A percentile compares a stretch with the other conserved stretches of the same genome.
These are phyloP conservation scores for Pleurotus citrinopileatus DNA, from an alignment of 768 basidiomycete genomes.

Conservation along the genomic window DNA sequence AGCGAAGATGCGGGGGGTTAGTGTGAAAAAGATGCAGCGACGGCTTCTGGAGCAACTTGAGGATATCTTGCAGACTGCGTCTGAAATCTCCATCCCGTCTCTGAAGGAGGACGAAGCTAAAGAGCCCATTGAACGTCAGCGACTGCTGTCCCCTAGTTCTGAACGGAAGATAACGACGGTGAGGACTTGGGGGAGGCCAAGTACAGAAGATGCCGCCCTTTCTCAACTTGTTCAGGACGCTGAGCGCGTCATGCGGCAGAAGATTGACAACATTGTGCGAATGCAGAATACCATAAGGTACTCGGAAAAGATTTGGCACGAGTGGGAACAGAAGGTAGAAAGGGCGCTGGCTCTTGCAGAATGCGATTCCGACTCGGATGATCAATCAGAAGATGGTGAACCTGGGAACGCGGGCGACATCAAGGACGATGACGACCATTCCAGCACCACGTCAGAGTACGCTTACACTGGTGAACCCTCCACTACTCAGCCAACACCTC, in stretches of 20 bases:
- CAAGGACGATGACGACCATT: conserved; percentile 45
- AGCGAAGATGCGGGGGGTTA: conserved; percentile 74
- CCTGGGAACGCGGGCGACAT: conserved; percentile 37
- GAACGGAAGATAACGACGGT: conserved; percentile 85
- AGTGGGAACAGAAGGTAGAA: conserved; percentile 92
- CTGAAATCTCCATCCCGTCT: conserved; percentile 82
- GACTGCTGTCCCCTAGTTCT: conserved; percentile 84
- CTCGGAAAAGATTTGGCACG: conserved; percentile 93
- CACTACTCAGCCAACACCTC: conserved; percentile 65
- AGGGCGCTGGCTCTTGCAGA: conserved; percentile 56
- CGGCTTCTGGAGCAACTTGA: conserved; percentile 83
- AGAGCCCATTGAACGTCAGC: conserved; percentile 90
- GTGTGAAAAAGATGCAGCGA: conserved; percentile 79
- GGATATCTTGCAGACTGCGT: conserved; percentile 76
- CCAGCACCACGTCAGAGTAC: conserved; percentile 66
- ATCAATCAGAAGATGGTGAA: conserved; percentile 37
- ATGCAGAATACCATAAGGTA: conserved; percentile 98
- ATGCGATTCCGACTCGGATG: conserved; percentile 38
- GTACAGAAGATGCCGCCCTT: conserved; percentile 83
- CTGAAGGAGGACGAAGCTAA: conserved; percentile 90
- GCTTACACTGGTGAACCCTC: conserved; percentile 42
- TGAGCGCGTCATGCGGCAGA: conserved; percentile 87
- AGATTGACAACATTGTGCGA: conserved; percentile 91
- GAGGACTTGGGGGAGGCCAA: conserved; percentile 83
- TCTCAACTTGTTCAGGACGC: conserved; percentile 82